Evolutionary conservation across 2,329 filamentous ascomycete species (phyloP), one percentile per base, ranked within the genome.

Genomic region (Plenodomus biglobosus): DNA sequence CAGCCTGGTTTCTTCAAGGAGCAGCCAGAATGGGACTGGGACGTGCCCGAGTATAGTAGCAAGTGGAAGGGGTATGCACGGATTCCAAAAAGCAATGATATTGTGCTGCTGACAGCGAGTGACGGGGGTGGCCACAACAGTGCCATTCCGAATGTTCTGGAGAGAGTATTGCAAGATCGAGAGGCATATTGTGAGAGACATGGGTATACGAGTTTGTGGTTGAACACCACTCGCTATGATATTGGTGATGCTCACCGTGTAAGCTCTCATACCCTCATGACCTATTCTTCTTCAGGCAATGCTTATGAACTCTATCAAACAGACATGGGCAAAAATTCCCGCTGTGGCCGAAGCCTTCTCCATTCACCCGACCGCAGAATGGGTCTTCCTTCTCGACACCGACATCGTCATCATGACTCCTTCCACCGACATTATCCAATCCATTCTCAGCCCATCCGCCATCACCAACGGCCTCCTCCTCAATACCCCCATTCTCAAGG

Each of bases 71-170:
- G 62, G 36, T 71, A 58, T 54, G 59, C 53, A 52, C 67, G 55
- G 50, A 63, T 44, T 5, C 71, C 71, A 1, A 55, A 61, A 8
- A 69, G 70, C 15, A 54, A 62, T 8, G 65, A 74, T 35, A 58
- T 74, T 15, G 56, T 74, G 15, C 54, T 75, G n/a, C 55, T 75
- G 45, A 73, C 71, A 19, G 72, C 72, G 10, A 70, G 70, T 40
- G 72, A 75, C 44, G 72, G 72, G 22, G 68, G 68, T 44, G 72
- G 72, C 30, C 72, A 75, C 61, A 74, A 75, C 48, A 70, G 69
- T 46, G 69, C 65, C 5, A 74, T 74, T 40, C 60, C 65, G 21
- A 66, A 73, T 35, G 58, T 75, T 7, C 51, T 75, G 15, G 64
- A 65, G 32, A 58, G 62, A 5, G 64, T 71, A 7, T 57, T 63